phyloP scores from a whole-genome alignment of 495 filamentous ascomycete species.

The Neurospora intermedia region DNA sequence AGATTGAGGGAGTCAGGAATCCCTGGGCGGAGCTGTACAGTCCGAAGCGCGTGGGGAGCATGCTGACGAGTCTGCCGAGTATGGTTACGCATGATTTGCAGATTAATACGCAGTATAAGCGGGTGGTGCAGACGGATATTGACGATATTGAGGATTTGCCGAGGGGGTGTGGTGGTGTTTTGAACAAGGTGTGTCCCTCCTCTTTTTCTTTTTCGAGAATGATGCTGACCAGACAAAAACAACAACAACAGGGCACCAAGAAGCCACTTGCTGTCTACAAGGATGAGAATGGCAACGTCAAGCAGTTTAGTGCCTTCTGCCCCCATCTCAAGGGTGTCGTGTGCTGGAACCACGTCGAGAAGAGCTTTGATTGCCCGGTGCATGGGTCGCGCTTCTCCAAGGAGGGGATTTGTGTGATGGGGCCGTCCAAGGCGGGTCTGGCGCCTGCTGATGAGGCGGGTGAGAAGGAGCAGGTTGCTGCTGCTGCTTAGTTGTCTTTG shows the following conservation, averaged over 20 bases:
- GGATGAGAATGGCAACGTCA: slow-evolving; percentile 40
- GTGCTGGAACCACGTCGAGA: slow-evolving; percentile 45
- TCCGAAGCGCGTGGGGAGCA: slow-evolving; percentile 29
- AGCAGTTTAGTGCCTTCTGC: slow-evolving; percentile 42
- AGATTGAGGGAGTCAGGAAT: slow-evolving; percentile 39
- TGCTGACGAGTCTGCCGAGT: slow-evolving; percentile 25
- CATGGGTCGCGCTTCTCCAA: slow-evolving; percentile 46
- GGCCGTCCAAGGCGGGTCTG: slow-evolving; percentile 36
- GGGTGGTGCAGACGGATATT: slow-evolving; percentile 44
- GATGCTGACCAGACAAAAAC: neutral
- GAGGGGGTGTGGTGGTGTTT: slow-evolving; percentile 37
- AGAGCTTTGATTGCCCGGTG: slow-evolving; percentile 44
- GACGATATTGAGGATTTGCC: slow-evolving; percentile 46
- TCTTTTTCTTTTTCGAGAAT: neutral
- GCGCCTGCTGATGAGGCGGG: slow-evolving; percentile 13
- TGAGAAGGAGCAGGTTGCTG: slow-evolving; percentile 7
- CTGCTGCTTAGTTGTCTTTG: neutral
- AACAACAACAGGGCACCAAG: slow-evolving; percentile 1
- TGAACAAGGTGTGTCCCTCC: slow-evolving; percentile 28
- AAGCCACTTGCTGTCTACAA: slow-evolving; percentile 47
- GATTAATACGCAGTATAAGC: slow-evolving; percentile 46
- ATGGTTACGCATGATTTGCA: slow-evolving; percentile 37
- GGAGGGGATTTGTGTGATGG: slow-evolving; percentile 40
- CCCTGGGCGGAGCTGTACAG: slow-evolving; percentile 40
- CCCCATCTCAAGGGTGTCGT: slow-evolving; percentile 47